Conservation (phyloP, 768 basidiomycete species). For the Cantharellus anzutake region DNA sequence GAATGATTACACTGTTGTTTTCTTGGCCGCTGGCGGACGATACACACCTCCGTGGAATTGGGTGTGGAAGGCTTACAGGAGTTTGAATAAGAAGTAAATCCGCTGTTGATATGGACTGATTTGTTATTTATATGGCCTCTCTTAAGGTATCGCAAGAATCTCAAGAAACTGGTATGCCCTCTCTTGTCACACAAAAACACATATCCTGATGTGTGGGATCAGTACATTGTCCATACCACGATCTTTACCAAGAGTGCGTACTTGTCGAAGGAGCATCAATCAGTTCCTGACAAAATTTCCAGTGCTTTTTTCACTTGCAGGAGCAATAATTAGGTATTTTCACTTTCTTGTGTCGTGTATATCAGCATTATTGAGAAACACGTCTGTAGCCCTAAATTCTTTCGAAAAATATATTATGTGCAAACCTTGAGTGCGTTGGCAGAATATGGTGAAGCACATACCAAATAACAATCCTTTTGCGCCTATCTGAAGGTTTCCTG, state of each 20-base stretch:
- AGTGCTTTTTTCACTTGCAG: constrained; percentile 83
- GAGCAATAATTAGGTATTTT: constrained; percentile 64
- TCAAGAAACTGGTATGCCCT: constrained; percentile 52
- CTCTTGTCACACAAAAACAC: neutral
- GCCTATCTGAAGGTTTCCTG: too few species aligned
- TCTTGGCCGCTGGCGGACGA: constrained; percentile 62
- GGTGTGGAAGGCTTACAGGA: constrained; percentile 82
- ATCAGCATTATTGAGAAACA: neutral
- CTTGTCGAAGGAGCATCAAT: neutral
- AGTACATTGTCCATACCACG: constrained; percentile 78
- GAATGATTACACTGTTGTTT: constrained; percentile 74
- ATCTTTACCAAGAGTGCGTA: constrained; percentile 70
- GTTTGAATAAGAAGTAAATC: constrained; percentile 40
- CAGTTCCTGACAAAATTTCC: constrained; percentile 6
- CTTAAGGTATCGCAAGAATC: constrained; percentile 53
- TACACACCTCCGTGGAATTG: constrained; percentile 72
- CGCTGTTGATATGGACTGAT: neutral
- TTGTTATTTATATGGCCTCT: neutral
- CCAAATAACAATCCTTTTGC: too few species aligned
- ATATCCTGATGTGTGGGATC: neutral
- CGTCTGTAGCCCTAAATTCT: constrained; percentile 62
- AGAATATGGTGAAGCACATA: constrained; percentile 20
- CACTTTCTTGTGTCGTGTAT: neutral
- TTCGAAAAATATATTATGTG: constrained; percentile 63
- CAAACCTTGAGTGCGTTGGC: constrained; percentile 64